Conservation (phyloP, 176 grass and related monocot genomes). For the barley (Hordeum vulgare) region MorexV3_pseudomolecules_assembly NC_058522.1:552515145-552515644, state of each 20-base stretch:
- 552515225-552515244: neutral
- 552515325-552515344: neutral
- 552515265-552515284: neutral
- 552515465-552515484: neutral
- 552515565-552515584: constrained; percentile 79
- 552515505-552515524: neutral
- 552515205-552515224: neutral
- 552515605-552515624: constrained; percentile 51
- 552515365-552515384: neutral
- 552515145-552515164: neutral
- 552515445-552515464: neutral
- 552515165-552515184: neutral
- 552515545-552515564: constrained; percentile 54
- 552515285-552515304: neutral
- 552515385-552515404: neutral
- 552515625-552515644: constrained; percentile 62
- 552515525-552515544: neutral
- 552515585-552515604: constrained; percentile 49
- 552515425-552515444: neutral
- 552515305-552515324: neutral
- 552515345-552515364: neutral
- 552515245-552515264: neutral
- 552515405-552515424: neutral
- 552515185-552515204: neutral
- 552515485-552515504: neutral